Evolutionary conservation across 169 alveolate species (phyloP), one percentile per base, ranked within the genome.

Genomic region (Cryptosporidium ubiquitum): DNA sequence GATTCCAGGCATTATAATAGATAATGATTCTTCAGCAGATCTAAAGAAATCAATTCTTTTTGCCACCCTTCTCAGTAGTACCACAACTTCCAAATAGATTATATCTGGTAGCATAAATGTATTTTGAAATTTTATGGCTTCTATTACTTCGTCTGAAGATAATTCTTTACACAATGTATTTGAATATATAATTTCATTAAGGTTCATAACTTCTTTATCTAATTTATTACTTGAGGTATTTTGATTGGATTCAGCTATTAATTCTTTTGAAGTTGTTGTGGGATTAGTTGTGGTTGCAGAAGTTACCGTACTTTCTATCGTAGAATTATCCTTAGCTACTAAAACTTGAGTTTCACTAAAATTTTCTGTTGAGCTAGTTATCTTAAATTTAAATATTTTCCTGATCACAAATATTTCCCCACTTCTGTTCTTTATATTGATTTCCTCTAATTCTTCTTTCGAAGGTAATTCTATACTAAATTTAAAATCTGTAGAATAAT

Each of bases 71-170:
- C 89, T 58, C 10, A 79, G 29, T 4, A 79, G 39, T 5, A 64
- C 39, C 5, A 79, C 31, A 26, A 64, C 58, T 61, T 79, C 44
- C 23, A 79, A 39, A 26, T 79, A 79, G 10, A 79, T 26, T n/a
- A 58, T 49, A 79, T 79, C 89, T n/a, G 89, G 89, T n/a, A 79
- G 23, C 49, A 79, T 44, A 61, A 79, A 79, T 23, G 89, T 42
- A 79, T 79, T 79, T 44, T 79, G 89, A 23, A 79, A 79, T 31
- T 66, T 79, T 39, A 79, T 40, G 20, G 68, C 68, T 10, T 79
- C 89, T 1, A 79, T 47, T 31, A 58, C 23, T 23, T 79, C 89
- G 0, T 64, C 89, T 35, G 73, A 52, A 61, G 89, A 40, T 12
- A 79, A 23, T 44, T 58, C 79, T 3, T 5, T 6, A 20, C 89